Conservation (phyloP, 169 alveolate genomes). For the Plasmodium gonderi region DNA sequence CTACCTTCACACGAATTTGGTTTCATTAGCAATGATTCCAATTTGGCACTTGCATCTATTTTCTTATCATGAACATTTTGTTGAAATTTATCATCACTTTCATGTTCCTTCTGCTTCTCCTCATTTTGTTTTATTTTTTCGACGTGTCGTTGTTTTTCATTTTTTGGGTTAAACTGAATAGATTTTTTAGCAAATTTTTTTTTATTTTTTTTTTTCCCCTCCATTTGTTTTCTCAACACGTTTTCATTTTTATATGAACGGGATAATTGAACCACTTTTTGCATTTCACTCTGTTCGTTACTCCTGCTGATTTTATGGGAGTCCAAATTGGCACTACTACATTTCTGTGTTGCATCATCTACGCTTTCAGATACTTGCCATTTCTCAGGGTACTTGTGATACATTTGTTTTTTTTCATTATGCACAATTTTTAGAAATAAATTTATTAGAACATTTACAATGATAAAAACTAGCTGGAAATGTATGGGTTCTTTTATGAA, state of each 20-base stretch:
- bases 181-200: too few relatives aligned
- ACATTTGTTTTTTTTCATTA: conserved; percentile 22
- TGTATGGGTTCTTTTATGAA: conserved; percentile 22
- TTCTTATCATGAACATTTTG: not conserved
- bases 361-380: not conserved
- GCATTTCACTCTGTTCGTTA: not conserved
- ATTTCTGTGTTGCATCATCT: not conserved
- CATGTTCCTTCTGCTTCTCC: not conserved
- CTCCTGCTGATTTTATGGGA: not conserved
- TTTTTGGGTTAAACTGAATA: too few relatives aligned
- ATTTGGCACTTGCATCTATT: not conserved
- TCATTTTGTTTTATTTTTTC: not conserved
- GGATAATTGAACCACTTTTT: not conserved
- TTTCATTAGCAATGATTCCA: not conserved
- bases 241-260: not conserved
- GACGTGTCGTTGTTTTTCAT: not conserved
- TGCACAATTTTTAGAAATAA: conserved; percentile 47
- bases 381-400: not conserved
- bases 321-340: not conserved
- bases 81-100: not conserved
- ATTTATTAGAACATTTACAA: conserved; percentile 12
- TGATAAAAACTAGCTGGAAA: conserved; percentile 26
- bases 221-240: not conserved
- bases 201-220: not conserved
- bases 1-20: not conserved